phyloP scores from a whole-genome alignment of 805 yeast species.

The Kodamaea leandrae region DNA sequence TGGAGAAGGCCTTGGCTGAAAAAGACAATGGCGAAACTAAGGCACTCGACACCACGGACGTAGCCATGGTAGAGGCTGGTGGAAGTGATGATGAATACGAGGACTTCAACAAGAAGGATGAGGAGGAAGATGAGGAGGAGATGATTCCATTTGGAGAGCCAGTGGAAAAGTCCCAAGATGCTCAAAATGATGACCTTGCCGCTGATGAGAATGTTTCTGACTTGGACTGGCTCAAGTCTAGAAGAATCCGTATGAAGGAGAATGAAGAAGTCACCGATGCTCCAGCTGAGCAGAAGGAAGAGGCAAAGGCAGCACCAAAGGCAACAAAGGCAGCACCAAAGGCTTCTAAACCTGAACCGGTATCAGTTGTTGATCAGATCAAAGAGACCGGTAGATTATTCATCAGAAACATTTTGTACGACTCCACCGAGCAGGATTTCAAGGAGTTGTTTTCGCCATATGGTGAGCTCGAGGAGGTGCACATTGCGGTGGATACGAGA shows the following conservation, averaged over 20 bases:
- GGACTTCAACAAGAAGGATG: conserved; percentile 35
- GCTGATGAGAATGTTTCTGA: conserved; percentile 61
- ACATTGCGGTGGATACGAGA: conserved; percentile 85
- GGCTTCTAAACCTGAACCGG: conserved; percentile 15
- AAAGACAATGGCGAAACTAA: conserved; percentile 16
- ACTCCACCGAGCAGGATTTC: conserved; percentile 79
- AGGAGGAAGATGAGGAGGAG: conserved; percentile 37
- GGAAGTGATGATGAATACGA: conserved; percentile 55
- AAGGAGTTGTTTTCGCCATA: conserved; percentile 56
- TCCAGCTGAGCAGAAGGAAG: conserved; percentile 4
- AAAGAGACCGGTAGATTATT: conserved; percentile 76
- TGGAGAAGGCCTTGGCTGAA: conserved; percentile 41
- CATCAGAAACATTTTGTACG: conserved; percentile 78
- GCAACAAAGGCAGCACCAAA: conserved; percentile 3
- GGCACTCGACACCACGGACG: conserved; percentile 23
- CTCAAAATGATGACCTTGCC: conserved; percentile 27
- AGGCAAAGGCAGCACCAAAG: conserved; percentile 12
- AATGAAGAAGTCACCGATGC: conserved; percentile 12
- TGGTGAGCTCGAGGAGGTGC: conserved; percentile 84
- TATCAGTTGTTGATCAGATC: conserved; percentile 49
- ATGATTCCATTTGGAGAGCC: conserved; percentile 37
- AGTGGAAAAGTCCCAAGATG: conserved; percentile 12
- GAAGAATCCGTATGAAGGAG: conserved; percentile 64
- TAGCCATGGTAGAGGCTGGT: conserved; percentile 39
- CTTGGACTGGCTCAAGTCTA: conserved; percentile 80